Conservation (phyloP, 2,329 filamentous ascomycete genomes). For the Colletotrichum spinosum region DNA sequence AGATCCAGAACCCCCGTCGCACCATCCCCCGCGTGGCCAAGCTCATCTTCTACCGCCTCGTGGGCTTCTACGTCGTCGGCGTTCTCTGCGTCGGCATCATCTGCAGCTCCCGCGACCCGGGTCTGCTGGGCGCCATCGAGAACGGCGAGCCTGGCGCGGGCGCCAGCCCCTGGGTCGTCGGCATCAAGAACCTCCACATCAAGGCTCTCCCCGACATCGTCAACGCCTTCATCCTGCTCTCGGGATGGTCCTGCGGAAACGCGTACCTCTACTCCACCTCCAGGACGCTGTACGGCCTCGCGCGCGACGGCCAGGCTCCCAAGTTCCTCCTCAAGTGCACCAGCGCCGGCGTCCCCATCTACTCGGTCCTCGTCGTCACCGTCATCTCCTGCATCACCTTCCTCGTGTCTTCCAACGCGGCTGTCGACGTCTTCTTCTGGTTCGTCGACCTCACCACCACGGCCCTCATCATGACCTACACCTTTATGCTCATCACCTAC, state of each 20-base stretch:
- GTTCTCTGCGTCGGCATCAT: constrained; percentile 69
- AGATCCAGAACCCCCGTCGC: constrained; percentile 73
- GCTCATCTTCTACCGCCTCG: constrained; percentile 79
- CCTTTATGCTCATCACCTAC: constrained; percentile 57
- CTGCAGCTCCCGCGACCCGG: constrained; percentile 68
- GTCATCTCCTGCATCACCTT: constrained; percentile 50
- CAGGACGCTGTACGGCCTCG: constrained; percentile 62
- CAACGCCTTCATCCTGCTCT: constrained; percentile 57
- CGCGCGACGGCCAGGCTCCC: constrained; percentile 61
- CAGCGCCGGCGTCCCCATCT: constrained; percentile 58
- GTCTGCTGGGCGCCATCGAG: constrained; percentile 65
- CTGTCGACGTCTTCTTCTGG: constrained; percentile 54
- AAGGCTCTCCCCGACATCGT: constrained; percentile 66
- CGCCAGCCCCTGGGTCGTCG: constrained; percentile 64
- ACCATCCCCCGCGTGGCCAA: constrained; percentile 78
- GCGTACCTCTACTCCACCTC: constrained; percentile 65
- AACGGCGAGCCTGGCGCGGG: constrained; percentile 60
- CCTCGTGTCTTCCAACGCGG: constrained; percentile 50
- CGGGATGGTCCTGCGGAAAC: constrained; percentile 56
- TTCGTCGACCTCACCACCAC: constrained; percentile 67
- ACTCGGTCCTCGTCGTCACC: constrained; percentile 47
- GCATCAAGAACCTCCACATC: constrained; percentile 67
- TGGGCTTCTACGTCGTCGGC: constrained; percentile 77
- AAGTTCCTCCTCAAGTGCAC: constrained; percentile 53
- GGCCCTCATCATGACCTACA: constrained; percentile 70